Conservation (phyloP, 352 stramenopile genomes). For the Phytophthora uliginosa region DNA sequence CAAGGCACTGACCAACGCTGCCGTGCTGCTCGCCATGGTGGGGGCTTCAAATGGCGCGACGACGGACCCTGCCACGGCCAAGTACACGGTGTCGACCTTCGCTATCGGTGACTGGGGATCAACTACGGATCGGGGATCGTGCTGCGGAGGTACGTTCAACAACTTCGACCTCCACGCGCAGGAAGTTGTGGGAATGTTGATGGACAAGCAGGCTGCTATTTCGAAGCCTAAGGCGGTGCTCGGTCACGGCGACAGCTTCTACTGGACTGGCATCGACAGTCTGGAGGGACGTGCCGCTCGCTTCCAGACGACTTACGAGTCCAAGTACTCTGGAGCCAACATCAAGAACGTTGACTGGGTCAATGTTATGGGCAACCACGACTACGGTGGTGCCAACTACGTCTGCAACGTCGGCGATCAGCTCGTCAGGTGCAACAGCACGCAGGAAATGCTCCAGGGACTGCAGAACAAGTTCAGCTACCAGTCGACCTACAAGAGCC, state of each 20-base stretch:
- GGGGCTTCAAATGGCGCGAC: not conserved
- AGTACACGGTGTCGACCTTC: conserved; percentile 9
- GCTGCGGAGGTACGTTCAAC: conserved; percentile 42
- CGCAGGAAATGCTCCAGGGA: conserved; percentile 13
- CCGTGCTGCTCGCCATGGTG: not conserved
- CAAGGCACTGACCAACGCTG: conserved; percentile 12
- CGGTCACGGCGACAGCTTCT: conserved; percentile 23
- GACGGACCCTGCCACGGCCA: conserved; percentile 2
- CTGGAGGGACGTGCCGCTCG: conserved; percentile 16
- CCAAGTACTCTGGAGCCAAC: conserved; percentile 11
- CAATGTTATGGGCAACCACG: not conserved
- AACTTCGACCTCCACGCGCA: conserved; percentile 41
- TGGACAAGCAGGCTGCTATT: conserved; percentile 40
- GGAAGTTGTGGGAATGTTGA: conserved; percentile 37
- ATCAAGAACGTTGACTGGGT: conserved; percentile 23
- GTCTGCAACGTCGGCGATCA: conserved; percentile 17
- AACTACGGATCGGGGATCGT: conserved; percentile 40
- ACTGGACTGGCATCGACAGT: conserved; percentile 27
- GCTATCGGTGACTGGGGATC: conserved; percentile 58
- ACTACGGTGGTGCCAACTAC: conserved; percentile 21
- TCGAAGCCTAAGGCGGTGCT: conserved; percentile 45
- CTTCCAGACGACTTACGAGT: conserved; percentile 14
- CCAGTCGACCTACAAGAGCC: conserved; percentile 18
- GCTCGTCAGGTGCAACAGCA: conserved; percentile 14
- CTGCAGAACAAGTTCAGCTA: conserved; percentile 24